A percentile compares a stretch with the other conserved stretches of the same genome.
These are phyloP conservation scores for Botrytis deweyae DNA, from an alignment of 2,329 filamentous ascomycete species.

Conservation along the genomic window DNA sequence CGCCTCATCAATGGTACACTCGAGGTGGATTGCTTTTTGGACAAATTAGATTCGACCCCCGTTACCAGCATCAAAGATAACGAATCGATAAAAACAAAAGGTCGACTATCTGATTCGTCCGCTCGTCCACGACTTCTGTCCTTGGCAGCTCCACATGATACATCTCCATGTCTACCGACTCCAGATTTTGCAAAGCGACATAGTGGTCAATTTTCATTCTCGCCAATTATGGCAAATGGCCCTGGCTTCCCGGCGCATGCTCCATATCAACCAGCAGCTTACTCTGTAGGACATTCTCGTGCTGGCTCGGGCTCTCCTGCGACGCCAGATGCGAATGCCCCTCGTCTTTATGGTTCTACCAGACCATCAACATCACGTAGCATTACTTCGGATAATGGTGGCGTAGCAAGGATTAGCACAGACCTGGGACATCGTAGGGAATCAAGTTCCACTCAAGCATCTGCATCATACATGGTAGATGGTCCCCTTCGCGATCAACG, in stretches of 20 bases:
- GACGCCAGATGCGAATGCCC: constrained; percentile 52
- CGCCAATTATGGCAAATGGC: constrained; percentile 47
- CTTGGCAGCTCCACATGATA: constrained; percentile 54
- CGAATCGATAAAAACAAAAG: constrained; percentile 9
- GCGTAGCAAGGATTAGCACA: constrained; percentile 50
- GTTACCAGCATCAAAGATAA: constrained; percentile 3
- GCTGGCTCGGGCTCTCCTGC: constrained; percentile 58
- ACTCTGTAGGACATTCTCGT: constrained; percentile 49
- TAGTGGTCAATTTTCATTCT: constrained; percentile 65
- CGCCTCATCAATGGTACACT: constrained; percentile 75
- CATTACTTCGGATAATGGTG: constrained; percentile 50
- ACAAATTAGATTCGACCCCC: constrained; percentile 34
- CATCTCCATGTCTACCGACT: constrained; percentile 61
- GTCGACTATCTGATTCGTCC: constrained; percentile 37
- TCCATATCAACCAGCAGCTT: constrained; percentile 54
- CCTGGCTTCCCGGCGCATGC: constrained; percentile 53
- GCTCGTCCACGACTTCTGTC: constrained; percentile 58
- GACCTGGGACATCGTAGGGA: constrained; percentile 53
- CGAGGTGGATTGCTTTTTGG: constrained; percentile 19
- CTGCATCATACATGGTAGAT: constrained; percentile 44
- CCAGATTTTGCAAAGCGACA: constrained; percentile 65
- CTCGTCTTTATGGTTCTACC: constrained; percentile 28
- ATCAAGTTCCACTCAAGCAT: constrained; percentile 56
- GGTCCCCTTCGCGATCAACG: constrained; percentile 32
- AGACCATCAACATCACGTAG: constrained; percentile 62